Base-by-base conservation (phyloP, 768 basidiomycete genomes). In the Filobasidium floriforme region DNA sequence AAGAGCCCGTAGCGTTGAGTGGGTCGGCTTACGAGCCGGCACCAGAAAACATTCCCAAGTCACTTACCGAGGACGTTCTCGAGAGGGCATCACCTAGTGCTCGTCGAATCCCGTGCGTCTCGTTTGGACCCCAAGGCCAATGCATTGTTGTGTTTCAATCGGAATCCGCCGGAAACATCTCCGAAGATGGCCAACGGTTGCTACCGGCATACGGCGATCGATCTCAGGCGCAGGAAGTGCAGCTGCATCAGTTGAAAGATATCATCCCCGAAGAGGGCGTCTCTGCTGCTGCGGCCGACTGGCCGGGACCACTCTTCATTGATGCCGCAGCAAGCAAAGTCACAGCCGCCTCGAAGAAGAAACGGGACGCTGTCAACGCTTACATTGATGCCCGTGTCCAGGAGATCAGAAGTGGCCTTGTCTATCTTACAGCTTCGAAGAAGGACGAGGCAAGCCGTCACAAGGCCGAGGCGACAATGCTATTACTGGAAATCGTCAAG, bases 41-140 rank as follows among this genome's bases (percentile, higher is more conserved):
- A 6, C 41, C 26, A 22, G 49, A 43, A 11, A 22, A 24, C 28
- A 26, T 9, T 1, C 41, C n/a, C 15, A 24, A 14, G 18, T 60
- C 22, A 24, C 14, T 55, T 12, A 61, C 55, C 9, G 63, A 62
- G 24, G 59, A 64, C 26, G 57, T 46, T 11, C 63, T 68, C 22
- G 63, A 44, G 19, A 54, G 67, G 28, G 60, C 63, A 19, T 63
- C 62, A 12, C 32, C 41, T 12, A 52, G 18, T 14, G 67, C 62
- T 12, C n/a, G 60, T 5, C 29, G 57, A 43, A 55, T 68, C 6
- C 92, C 92, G 0, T 82, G 92, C 40, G 80, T 92, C 63, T 88
- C 85, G 69, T 94, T 94, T 71, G 92, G 92, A 0, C 90, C 91
- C 71, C 89, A 90, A 24, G 92, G 92, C 15, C 89, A 88, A 74